Conservation (phyloP, 2,329 filamentous ascomycete species). For the Penicillium verrucosum region DNA sequence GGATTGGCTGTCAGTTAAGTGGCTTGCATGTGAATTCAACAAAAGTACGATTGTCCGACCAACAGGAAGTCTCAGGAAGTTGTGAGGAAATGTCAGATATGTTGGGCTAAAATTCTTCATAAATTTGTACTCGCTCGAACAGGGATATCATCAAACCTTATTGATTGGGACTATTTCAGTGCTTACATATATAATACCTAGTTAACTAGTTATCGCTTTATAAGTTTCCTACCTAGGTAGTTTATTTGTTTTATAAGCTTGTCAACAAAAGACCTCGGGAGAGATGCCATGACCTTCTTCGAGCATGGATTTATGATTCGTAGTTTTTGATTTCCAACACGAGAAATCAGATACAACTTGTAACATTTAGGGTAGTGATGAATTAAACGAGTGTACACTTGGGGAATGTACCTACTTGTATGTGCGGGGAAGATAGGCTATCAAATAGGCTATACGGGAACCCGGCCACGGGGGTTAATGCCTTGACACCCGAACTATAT, state of each 20-base stretch:
- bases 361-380: too few species aligned
- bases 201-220: too few species aligned
- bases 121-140: too few species aligned
- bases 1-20: not conserved
- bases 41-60: not conserved
- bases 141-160: not conserved
- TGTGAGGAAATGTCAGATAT: too few species aligned
- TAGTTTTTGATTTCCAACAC: not conserved
- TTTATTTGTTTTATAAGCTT: not conserved
- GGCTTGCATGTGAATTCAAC: not conserved
- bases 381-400: not conserved
- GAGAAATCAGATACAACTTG: not conserved
- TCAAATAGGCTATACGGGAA: conserved; percentile 1
- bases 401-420: too few species aligned
- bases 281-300: not conserved
- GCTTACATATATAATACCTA: too few species aligned
- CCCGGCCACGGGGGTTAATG: not conserved
- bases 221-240: too few species aligned
- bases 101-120: not conserved
- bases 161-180: too few species aligned
- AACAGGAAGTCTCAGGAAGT: not conserved
- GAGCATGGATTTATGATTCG: not conserved
- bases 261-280: not conserved
- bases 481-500: not conserved
- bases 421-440: not conserved